Percentiles rank a stretch among this genome's conserved stretches.
Evolutionary conservation across 177 flowering plant genomes (phyloP).

Genomic region (Vitis hybrid): DNA sequence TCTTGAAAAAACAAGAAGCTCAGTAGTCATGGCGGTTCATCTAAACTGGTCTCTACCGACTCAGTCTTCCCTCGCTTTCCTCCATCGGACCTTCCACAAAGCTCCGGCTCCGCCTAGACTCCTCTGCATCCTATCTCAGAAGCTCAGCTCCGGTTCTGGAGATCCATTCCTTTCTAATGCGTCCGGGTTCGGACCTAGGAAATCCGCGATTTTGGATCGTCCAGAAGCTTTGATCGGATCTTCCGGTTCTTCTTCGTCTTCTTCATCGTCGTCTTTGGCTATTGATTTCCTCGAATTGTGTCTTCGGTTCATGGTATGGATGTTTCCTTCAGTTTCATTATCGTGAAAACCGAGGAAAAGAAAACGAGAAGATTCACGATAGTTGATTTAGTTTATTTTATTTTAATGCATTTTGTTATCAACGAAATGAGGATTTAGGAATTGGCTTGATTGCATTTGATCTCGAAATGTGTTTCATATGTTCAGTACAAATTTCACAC

Average conservation of each 20-base stretch:
- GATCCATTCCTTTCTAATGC: conserved; percentile 7
- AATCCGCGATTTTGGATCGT: conserved; percentile 2
- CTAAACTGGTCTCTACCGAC: conserved; percentile 11
- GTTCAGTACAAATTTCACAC: no score
- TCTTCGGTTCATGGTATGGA: conserved; percentile 71
- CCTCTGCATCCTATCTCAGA: conserved; percentile 24
- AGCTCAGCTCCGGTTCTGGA: conserved; percentile 10
- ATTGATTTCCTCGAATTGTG: conserved; percentile 90
- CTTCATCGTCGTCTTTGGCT: conserved; percentile 52
- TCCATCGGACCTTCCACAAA: conserved; percentile 17
- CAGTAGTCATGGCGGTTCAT: conserved; percentile 28
- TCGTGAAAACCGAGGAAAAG: no score
- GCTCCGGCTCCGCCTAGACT: conserved; percentile 15
- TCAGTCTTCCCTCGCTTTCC: conserved; percentile 16
- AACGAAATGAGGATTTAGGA: no score
- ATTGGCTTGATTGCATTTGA: no score
- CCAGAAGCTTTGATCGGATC: conserved; percentile 15
- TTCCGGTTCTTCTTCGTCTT: conserved; percentile 10
- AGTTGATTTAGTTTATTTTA: no score
- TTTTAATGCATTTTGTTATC: no score
- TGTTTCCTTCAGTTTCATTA: neutral
- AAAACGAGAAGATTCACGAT: no score
- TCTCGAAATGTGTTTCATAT: no score
- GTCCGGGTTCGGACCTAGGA: conserved; percentile 23
- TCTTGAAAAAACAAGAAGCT: neutral